A percentile compares a stretch with the other conserved stretches of the same genome.
Conservation (phyloP, 2,329 filamentous ascomycete genomes). For the Dendryphion nanum region DNA sequence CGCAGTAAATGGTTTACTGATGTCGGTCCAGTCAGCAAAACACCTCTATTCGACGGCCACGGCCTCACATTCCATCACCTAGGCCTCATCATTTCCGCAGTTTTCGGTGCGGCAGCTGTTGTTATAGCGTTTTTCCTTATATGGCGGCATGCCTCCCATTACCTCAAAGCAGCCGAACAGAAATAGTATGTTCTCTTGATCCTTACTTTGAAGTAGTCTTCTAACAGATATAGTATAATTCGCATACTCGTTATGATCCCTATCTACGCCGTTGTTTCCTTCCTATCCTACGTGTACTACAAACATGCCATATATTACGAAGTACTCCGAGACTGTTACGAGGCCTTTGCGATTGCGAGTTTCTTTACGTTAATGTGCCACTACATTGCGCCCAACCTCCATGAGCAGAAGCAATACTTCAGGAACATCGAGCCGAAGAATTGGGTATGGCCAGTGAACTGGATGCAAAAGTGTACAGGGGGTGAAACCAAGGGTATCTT, state of each 20-base stretch:
- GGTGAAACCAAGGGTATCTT: constrained; percentile 64
- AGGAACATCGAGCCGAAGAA: constrained; percentile 63
- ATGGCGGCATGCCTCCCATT: constrained; percentile 58
- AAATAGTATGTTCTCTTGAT: constrained; percentile 49
- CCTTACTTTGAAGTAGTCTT: neutral
- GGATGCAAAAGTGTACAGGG: constrained; percentile 69
- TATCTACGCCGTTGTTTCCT: constrained; percentile 72
- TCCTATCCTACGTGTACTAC: constrained; percentile 73
- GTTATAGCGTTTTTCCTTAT: constrained; percentile 55
- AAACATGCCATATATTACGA: constrained; percentile 77
- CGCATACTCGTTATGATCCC: constrained; percentile 88
- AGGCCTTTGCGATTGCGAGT: constrained; percentile 82
- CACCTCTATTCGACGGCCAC: constrained; percentile 47
- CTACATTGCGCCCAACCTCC: constrained; percentile 74
- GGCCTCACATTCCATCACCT: constrained; percentile 57
- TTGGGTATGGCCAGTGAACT: constrained; percentile 74
- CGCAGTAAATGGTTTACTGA: neutral
- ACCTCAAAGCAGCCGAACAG: constrained; percentile 59
- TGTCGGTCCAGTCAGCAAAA: constrained; percentile 40
- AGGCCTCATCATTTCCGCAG: constrained; percentile 53
- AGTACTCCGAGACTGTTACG: constrained; percentile 80
- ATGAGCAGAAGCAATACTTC: constrained; percentile 81
- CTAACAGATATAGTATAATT: constrained; percentile 62
- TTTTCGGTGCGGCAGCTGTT: constrained; percentile 53
- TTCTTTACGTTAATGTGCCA: constrained; percentile 83